Conservation (phyloP, 2,329 filamentous ascomycete species). For the Hymenoscyphus salicellus region DNA sequence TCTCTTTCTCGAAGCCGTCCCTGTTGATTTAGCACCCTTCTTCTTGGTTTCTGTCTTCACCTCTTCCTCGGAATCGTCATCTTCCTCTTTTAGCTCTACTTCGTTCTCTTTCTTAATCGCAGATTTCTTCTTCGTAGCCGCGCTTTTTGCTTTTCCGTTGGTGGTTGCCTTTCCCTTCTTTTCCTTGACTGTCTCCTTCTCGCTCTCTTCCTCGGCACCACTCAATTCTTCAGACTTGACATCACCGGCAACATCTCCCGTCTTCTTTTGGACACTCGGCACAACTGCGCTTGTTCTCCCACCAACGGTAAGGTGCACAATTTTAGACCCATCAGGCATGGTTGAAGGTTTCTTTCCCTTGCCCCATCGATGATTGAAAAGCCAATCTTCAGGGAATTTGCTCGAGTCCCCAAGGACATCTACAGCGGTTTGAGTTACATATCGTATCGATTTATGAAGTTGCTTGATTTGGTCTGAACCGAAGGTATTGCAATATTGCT, state of each 20-base stretch:
- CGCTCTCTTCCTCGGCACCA: not conserved
- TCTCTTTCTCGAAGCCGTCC: not conserved
- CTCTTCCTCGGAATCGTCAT: not conserved
- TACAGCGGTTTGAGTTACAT: conserved; percentile 77
- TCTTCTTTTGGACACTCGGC: conserved; percentile 80
- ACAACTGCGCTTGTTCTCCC: conserved; percentile 89
- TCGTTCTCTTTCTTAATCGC: conserved; percentile 12
- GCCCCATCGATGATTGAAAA: conserved; percentile 85
- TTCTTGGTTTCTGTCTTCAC: not conserved
- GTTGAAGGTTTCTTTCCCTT: conserved; percentile 75
- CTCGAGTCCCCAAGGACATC: conserved; percentile 77
- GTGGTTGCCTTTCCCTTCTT: conserved; percentile 6
- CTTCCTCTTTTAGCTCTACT: not conserved
- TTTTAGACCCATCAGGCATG: conserved; percentile 79
- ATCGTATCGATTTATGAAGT: conserved; percentile 70
- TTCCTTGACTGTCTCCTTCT: not conserved
- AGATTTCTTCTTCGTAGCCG: not conserved
- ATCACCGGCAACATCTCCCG: conserved; percentile 28
- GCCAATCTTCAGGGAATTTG: conserved; percentile 81
- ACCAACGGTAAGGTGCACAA: conserved; percentile 84
- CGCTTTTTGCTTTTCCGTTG: conserved; percentile 10
- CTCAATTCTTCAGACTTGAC: conserved; percentile 8
- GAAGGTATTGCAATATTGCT: conserved; percentile 87
- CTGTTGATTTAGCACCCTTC: not conserved
- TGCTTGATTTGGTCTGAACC: conserved; percentile 65